phyloP scores from a whole-genome alignment of 768 basidiomycete genomes.

The Lactarius quietus region DNA sequence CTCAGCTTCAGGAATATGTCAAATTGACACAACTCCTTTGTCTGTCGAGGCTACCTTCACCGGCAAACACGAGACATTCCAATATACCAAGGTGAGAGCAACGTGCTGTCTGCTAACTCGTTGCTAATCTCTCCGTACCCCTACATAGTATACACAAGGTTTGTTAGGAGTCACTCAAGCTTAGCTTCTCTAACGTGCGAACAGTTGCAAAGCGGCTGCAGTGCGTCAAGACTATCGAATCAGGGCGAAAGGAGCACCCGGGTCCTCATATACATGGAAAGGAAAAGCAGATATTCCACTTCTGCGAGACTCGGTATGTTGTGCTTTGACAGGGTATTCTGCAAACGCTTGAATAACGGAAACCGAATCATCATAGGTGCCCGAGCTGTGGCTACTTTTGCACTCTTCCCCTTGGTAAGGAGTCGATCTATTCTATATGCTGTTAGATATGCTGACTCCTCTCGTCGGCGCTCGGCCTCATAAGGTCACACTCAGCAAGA shows the following conservation, averaged over 20 bases:
- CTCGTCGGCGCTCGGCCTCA: background rate
- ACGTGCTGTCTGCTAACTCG: background rate
- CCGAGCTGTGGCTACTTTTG: conserved; percentile 56
- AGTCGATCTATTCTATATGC: background rate
- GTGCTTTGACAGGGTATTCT: background rate
- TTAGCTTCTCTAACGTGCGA: background rate
- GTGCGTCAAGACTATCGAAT: conserved; percentile 46
- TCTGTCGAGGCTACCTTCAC: conserved; percentile 61
- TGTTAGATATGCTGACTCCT: background rate
- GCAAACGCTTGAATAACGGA: background rate
- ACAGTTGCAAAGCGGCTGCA: conserved; percentile 51
- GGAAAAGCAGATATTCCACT: conserved; percentile 49
- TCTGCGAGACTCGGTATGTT: conserved; percentile 48
- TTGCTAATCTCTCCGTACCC: background rate
- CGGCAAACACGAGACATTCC: conserved; percentile 55
- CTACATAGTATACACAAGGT: conserved; percentile 54
- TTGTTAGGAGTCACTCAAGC: background rate
- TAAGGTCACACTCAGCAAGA: conserved; percentile 57
- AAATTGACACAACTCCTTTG: conserved; percentile 55
- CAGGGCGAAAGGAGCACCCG: conserved; percentile 40
- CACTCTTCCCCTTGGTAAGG: conserved; percentile 49
- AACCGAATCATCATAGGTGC: conserved; percentile 39
- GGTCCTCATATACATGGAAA: conserved; percentile 49
- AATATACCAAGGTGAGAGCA: conserved; percentile 55
- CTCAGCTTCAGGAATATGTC: conserved; percentile 48